These are phyloP conservation scores for Cyberlindnera xishuangbannaensis DNA, from an alignment of 805 yeast genomes.

Conservation along the genomic window DNA sequence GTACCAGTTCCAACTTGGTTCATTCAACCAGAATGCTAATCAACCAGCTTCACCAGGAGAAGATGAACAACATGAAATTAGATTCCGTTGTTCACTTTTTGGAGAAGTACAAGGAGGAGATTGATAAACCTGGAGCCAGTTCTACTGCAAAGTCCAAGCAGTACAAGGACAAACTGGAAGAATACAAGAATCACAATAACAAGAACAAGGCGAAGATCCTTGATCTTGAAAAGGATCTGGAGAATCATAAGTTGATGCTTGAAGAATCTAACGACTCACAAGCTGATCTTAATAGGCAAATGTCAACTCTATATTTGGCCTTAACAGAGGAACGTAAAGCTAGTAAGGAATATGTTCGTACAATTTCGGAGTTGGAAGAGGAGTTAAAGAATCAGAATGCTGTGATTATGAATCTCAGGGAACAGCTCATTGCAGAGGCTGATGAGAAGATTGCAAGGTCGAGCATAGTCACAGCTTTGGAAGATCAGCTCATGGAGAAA, in stretches of 20 bases:
- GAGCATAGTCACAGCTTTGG: not conserved
- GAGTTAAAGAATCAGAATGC: not conserved
- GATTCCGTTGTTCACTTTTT: slow-evolving; percentile 50
- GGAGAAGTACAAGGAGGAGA: slow-evolving; percentile 35
- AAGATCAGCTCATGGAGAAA: not conserved
- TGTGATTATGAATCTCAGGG: not conserved
- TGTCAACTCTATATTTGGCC: not conserved
- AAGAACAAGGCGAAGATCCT: slow-evolving; percentile 3
- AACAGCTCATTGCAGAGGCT: not conserved
- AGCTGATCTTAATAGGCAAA: not conserved
- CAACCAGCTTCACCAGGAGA: slow-evolving; percentile 50
- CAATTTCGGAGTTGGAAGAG: slow-evolving; percentile 1
- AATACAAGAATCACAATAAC: slow-evolving; percentile 1
- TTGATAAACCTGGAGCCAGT: slow-evolving; percentile 1
- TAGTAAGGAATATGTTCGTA: slow-evolving; percentile 2
- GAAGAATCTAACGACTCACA: not conserved
- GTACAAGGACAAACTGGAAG: slow-evolving; percentile 1
- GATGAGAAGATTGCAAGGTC: not conserved
- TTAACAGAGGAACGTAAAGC: slow-evolving; percentile 1
- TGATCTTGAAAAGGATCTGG: slow-evolving; percentile 3
- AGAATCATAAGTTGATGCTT: not conserved
- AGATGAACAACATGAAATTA: slow-evolving; percentile 51
- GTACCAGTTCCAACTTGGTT: slow-evolving; percentile 49
- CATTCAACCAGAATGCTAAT: slow-evolving; percentile 50
- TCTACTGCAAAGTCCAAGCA: slow-evolving; percentile 1